A percentile compares a stretch with the other conserved stretches of the same genome.
These are phyloP conservation scores for Oryza glaberrima DNA, from an alignment of 176 grass and related monocot genomes.

Conservation along the genomic window DNA sequence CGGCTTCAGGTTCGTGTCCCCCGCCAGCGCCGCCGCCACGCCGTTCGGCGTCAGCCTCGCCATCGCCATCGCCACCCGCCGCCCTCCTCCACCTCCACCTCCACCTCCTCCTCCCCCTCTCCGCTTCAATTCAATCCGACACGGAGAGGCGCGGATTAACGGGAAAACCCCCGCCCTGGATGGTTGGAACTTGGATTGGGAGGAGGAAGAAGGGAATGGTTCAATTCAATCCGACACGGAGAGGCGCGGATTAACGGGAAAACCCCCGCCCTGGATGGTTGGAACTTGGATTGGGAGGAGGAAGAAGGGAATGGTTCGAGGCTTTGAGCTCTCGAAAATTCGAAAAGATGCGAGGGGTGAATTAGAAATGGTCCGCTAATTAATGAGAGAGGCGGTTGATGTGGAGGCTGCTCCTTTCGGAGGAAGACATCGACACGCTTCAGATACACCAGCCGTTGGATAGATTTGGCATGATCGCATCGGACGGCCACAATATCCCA, in stretches of 20 bases:
- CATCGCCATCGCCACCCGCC: constrained; percentile 16
- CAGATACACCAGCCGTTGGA: not conserved
- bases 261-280: not conserved
- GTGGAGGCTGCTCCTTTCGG: not conserved
- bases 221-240: not conserved
- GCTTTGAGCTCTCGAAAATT: not conserved
- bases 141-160: not conserved
- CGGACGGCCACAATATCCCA: not conserved
- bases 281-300: not conserved
- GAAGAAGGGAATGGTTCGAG: constrained; percentile 22
- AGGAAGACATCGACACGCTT: constrained; percentile 12
- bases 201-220: constrained; percentile 11
- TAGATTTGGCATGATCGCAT: not conserved
- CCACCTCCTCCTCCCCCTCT: not conserved
- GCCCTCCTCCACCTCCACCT: not conserved
- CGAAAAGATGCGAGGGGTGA: not conserved
- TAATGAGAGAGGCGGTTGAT: constrained; percentile 21
- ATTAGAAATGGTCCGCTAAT: not conserved
- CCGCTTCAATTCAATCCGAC: not conserved
- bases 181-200: not conserved
- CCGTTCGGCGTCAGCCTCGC: constrained; percentile 66
- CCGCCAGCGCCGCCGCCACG: constrained; percentile 50
- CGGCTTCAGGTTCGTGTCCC: constrained; percentile 67
- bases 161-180: not conserved
- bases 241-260: not conserved